Base-by-base conservation (phyloP, 148 eudicot genomes). In the Polygonum maritimum region DNA sequence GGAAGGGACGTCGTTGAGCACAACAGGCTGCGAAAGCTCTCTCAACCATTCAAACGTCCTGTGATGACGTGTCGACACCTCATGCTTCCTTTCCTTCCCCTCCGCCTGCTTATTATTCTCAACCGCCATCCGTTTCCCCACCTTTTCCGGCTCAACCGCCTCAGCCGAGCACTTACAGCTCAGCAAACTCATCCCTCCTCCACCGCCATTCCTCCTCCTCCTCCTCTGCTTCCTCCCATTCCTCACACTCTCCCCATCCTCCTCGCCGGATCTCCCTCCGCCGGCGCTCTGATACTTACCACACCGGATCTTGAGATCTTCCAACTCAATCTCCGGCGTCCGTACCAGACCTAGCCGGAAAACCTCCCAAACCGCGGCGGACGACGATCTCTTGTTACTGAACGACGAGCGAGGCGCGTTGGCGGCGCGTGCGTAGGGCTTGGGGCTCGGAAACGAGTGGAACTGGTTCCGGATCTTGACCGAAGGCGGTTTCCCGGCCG, bases 401-500 rank as follows among this genome's bases (percentile, higher is more conserved):
- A 82, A 14, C 7, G 71, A 18, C 2, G 73, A 35, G 3, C 84
- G 89, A 52, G 35, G 75, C 19, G 75, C 19, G 18, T 54, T 49
- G 0, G 88, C 19, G 36, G 74, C 70, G 57, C 85, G 78, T 57
- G 87, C 76, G 47, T 82, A 84, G 5, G 99, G 96, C 31, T 83
- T 86, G 15, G 99, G 97, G 76, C 96, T 95, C 2, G 97, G 97
- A 75, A 85, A 89, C 26, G 93, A 90, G 72, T 90, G 91, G 75
- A 94, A 91, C 21, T 83, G 84, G 63, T 89, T 94, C 33, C 79
- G 85, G 65, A 54, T 44, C 75, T 73, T 80, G 12, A 36, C 69
- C 18, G 63, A 21, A 62, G 2, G 40, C 57, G 19, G 22, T 40
- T 71, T 71, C 36, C 48, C 49, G 7, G 48, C 74, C 52, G 74